These are phyloP conservation scores for Arbutus unedo DNA, from an alignment of 148 eudicot genomes.

Conservation along the genomic window DNA sequence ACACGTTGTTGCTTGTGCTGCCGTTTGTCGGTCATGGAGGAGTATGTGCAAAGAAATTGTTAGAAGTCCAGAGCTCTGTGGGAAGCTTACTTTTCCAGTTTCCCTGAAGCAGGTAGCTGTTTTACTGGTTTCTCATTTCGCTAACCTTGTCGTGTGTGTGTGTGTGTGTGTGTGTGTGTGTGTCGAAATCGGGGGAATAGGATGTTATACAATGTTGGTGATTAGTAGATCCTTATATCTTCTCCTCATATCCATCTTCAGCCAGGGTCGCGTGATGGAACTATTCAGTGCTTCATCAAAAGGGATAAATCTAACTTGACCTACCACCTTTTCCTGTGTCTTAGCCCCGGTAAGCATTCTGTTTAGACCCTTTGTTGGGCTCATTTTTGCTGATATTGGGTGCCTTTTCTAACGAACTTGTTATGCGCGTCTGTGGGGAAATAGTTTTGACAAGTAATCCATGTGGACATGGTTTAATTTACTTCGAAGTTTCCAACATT, in stretches of 20 bases:
- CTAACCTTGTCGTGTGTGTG: not conserved
- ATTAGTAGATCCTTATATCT: not conserved
- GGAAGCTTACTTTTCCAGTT: conserved; percentile 61
- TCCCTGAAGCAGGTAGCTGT: conserved; percentile 51
- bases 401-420: not conserved
- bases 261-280: conserved; percentile 60
- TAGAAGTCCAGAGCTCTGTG: conserved; percentile 44
- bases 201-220: not conserved
- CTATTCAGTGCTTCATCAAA: conserved; percentile 58
- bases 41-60: conserved; percentile 63
- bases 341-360: conserved; percentile 47
- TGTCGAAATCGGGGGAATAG: not conserved
- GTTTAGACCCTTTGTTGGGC: not conserved
- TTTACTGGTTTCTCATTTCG: not conserved
- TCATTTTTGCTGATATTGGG: not conserved
- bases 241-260: conserved; percentile 22
- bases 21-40: conserved; percentile 61
- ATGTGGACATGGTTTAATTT: not conserved
- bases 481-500: not conserved
- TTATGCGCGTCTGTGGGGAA: no score
- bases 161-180: not conserved
- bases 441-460: not conserved
- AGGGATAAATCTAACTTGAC: conserved; percentile 58
- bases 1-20: conserved; percentile 59
- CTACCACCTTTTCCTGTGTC: conserved; percentile 54